phyloP scores from a whole-genome alignment of 169 alveolate genomes.

The Besnoitia besnoiti region DNA sequence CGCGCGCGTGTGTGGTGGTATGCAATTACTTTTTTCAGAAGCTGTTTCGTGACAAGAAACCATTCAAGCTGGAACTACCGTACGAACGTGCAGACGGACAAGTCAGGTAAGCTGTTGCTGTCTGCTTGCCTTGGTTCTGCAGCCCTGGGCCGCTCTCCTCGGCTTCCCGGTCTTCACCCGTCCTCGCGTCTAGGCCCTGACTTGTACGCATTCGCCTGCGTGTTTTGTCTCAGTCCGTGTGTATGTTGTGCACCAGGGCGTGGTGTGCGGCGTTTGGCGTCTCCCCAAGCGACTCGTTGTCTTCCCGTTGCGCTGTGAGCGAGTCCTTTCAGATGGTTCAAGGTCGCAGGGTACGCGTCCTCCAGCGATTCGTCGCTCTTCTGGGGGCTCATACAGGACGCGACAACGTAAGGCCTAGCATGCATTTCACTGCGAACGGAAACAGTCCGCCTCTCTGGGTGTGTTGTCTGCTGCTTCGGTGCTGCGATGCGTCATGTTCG shows the following conservation, averaged over 20 bases:
- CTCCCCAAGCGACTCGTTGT: too few relatives aligned
- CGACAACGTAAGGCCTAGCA: slow-evolving; percentile 20
- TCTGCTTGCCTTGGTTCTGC: neutral
- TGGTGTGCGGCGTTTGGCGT: neutral
- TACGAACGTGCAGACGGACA: slow-evolving; percentile 19
- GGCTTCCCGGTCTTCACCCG: neutral
- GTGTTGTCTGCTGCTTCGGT: neutral
- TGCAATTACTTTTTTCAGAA: too few relatives aligned
- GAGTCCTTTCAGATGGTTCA: slow-evolving; percentile 7
- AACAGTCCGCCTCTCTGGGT: neutral
- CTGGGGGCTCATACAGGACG: slow-evolving; percentile 26
- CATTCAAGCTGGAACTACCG: slow-evolving; percentile 11
- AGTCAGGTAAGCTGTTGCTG: neutral
- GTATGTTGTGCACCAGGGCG: neutral
- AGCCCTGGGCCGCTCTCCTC: neutral
- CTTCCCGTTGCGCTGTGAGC: too few relatives aligned
- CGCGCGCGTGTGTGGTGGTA: too few relatives aligned
- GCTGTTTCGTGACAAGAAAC: slow-evolving; percentile 1
- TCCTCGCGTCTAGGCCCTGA: neutral
- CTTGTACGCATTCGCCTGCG: neutral
- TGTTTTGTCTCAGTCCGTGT: too few relatives aligned
- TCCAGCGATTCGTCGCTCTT: slow-evolving; percentile 10
- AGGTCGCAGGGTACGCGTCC: slow-evolving; percentile 11
- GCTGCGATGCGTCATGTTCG: neutral
- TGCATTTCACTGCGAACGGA: too few relatives aligned